These are phyloP conservation scores for Moringa oleifera DNA, from an alignment of 345 rosid genomes.

Conservation along the genomic window DNA sequence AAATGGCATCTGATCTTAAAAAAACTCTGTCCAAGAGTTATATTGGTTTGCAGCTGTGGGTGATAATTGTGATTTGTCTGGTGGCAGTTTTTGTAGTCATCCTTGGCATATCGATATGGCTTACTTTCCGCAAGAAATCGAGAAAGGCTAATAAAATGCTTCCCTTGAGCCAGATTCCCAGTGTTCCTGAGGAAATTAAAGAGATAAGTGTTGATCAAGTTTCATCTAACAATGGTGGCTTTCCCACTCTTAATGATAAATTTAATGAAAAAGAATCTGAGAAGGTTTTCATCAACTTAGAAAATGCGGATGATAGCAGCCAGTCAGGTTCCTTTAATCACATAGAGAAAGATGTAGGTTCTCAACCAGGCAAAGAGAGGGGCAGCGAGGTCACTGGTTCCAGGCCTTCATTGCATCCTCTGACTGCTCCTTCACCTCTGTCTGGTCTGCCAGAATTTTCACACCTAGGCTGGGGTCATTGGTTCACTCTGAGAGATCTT, in stretches of 20 bases:
- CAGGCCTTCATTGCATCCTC: slow-evolving; percentile 47
- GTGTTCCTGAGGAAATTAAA: slow-evolving; percentile 69
- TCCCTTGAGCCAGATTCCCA: slow-evolving; percentile 44
- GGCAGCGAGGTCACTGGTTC: slow-evolving; percentile 24
- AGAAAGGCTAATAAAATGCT: slow-evolving; percentile 39
- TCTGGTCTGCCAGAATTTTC: slow-evolving; percentile 83
- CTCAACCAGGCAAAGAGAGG: slow-evolving; percentile 48
- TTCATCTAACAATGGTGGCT: slow-evolving; percentile 48
- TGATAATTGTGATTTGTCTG: slow-evolving; percentile 53
- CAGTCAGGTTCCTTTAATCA: slow-evolving; percentile 55
- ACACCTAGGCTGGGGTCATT: slow-evolving; percentile 95
- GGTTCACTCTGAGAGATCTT: slow-evolving; percentile 95
- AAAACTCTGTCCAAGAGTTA: slow-evolving; percentile 45
- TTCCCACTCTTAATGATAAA: slow-evolving; percentile 44
- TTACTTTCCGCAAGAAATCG: slow-evolving; percentile 66
- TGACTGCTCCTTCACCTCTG: slow-evolving; percentile 69
- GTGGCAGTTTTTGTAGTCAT: slow-evolving; percentile 47
- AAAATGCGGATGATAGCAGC: slow-evolving; percentile 50
- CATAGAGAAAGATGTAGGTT: slow-evolving; percentile 39
- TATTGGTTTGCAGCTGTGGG: slow-evolving; percentile 67
- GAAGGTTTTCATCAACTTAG: slow-evolving; percentile 43
- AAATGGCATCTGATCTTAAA: slow-evolving; percentile 67
- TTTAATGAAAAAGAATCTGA: slow-evolving; percentile 54
- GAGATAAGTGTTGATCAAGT: slow-evolving; percentile 79
- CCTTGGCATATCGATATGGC: slow-evolving; percentile 64